Evolutionary conservation across 805 yeast species (phyloP).

Genomic region (Torulaspora microellipsoides): DNA sequence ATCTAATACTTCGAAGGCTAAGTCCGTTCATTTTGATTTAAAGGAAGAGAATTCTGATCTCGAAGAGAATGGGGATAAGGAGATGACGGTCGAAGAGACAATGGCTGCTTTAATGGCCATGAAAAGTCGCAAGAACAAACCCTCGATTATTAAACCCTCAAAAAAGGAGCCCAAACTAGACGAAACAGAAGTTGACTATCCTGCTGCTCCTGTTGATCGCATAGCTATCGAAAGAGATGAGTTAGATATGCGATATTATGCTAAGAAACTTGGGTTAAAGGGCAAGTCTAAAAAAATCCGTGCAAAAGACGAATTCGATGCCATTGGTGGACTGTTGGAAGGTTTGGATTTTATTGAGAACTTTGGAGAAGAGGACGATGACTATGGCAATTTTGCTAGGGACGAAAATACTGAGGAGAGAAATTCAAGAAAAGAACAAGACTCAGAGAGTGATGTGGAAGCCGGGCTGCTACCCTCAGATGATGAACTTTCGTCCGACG

Average conservation of each 20-base stretch:
- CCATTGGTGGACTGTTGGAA: conserved; percentile 76
- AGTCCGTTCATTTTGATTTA: conserved; percentile 1
- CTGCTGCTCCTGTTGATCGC: conserved; percentile 42
- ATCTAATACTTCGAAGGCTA: not conserved
- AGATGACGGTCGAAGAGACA: conserved; percentile 35
- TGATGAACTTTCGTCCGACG: conserved; percentile 41
- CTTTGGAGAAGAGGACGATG: conserved; percentile 32
- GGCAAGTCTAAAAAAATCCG: conserved; percentile 46
- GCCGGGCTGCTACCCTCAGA: conserved; percentile 37
- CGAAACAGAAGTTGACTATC: conserved; percentile 20
- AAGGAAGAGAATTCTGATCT: conserved; percentile 28
- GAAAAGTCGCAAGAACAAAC: conserved; percentile 19
- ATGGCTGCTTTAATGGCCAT: conserved; percentile 33
- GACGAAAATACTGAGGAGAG: conserved; percentile 18
- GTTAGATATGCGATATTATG: conserved; percentile 75
- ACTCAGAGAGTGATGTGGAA: conserved; percentile 32
- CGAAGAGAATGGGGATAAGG: conserved; percentile 28
- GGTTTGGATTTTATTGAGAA: conserved; percentile 47
- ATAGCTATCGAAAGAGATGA: conserved; percentile 57
- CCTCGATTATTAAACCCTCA: conserved; percentile 16
- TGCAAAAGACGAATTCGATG: conserved; percentile 59
- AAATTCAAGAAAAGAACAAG: conserved; percentile 28
- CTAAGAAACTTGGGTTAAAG: conserved; percentile 71
- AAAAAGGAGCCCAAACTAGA: conserved; percentile 7
- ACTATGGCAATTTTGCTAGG: conserved; percentile 29